These are phyloP conservation scores for Diatrype stigma DNA, from an alignment of 2,329 filamentous ascomycete genomes.

Conservation along the genomic window DNA sequence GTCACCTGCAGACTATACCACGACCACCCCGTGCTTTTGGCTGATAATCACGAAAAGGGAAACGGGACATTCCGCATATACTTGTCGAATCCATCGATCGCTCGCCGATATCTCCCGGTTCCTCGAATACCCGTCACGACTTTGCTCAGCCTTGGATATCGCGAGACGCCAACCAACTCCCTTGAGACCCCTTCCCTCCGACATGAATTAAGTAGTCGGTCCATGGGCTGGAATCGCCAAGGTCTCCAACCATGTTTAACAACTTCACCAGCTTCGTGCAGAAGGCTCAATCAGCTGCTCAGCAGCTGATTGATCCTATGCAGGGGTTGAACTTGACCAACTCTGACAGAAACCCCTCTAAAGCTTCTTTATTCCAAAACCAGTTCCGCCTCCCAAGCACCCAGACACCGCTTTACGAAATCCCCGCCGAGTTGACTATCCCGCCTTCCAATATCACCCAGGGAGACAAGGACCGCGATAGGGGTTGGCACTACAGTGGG, in stretches of 20 bases:
- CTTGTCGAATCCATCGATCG: no score
- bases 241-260: slow-evolving; percentile 45
- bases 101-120: no score
- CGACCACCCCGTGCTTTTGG: no score
- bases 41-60: no score
- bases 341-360: slow-evolving; percentile 79
- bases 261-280: slow-evolving; percentile 78
- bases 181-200: slow-evolving; percentile 9
- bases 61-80: no score
- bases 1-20: no score
- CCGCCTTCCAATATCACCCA: slow-evolving; percentile 66
- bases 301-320: slow-evolving; percentile 89
- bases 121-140: no score
- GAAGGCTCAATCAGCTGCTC: slow-evolving; percentile 65
- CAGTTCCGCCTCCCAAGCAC: slow-evolving; percentile 93
- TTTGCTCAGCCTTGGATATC: no score
- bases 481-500: slow-evolving; percentile 84
- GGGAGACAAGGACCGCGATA: slow-evolving; percentile 66
- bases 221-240: slow-evolving; percentile 23
- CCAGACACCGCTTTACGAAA: slow-evolving; percentile 92
- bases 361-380: slow-evolving; percentile 86
- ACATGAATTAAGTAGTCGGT: slow-evolving; percentile 26
- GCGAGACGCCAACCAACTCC: background rate
- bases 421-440: slow-evolving; percentile 91
- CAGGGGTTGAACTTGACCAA: slow-evolving; percentile 69